Evolutionary conservation across 805 yeast species (phyloP), one percentile per base, ranked within the genome.

Genomic region (Wickerhamomyces bisporus): DNA sequence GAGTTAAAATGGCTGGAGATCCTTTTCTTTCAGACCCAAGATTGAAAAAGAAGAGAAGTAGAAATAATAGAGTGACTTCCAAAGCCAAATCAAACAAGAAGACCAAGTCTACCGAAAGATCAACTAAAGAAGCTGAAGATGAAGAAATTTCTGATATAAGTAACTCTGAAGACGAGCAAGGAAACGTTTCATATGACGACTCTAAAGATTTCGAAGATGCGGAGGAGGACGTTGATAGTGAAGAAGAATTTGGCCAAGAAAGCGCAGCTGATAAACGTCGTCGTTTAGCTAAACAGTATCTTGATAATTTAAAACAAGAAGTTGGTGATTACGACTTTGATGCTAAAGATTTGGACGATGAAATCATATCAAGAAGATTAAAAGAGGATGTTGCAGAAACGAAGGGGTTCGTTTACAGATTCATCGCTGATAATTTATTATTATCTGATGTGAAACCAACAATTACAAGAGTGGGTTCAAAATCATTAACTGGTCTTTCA

Each of bases 221-320:
- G 7, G 66, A 58, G 18, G 59, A 43, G 10, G 71, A 65, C 18
- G 68, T 73, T 17, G 76, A 73, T 13, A 78, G 83, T 12, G 91
- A 82, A 24, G 93, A 81, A 48, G 94, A 82, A 49, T 77, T 79
- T 47, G 77, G 67, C 13, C 71, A 70, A 14, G 98, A 91, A 61
- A 76, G 77, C 34, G 94, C 89, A 8, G 94, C 96, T 0, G 98
- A 93, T 55, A 88, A 86, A 62, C 77, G 98, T 62, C 77, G 98
- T 63, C 71, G 98, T 55, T 70, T 93, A 42, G 98, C 98, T 14
- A 88, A 88, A 61, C 93, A 89, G 61, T 93, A 93, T 60, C 66
- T 93, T 45, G 88, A 82, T 32, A 84, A 83, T 53, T 64, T 93
- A 53, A 78, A 84, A 57, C 63, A 67, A 4, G 86, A 82, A 44